These are phyloP conservation scores for Erodium trifolium DNA, from an alignment of 441 rosid genomes.

Conservation along the genomic window DNA sequence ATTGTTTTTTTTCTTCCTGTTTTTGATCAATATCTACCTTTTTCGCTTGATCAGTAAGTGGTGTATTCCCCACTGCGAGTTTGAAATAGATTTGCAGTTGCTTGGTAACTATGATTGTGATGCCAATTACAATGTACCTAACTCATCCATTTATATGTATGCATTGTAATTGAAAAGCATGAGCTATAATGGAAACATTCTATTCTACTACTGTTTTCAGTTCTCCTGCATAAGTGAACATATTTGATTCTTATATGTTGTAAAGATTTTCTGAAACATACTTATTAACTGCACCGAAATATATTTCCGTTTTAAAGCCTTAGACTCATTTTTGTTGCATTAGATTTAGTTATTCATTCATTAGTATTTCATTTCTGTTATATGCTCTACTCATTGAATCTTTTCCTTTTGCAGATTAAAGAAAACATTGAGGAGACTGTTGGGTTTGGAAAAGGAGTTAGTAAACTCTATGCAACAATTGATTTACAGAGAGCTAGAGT, in stretches of 20 bases:
- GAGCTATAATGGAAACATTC: neutral
- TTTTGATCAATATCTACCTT: too few species aligned
- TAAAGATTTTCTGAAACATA: neutral
- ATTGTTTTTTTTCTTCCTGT: too few species aligned
- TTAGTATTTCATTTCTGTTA: neutral
- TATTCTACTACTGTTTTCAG: neutral
- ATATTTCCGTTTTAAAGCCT: neutral
- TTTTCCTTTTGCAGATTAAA: constrained; percentile 40
- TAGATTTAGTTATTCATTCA: neutral
- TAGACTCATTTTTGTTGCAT: neutral
- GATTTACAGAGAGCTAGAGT: constrained; percentile 91
- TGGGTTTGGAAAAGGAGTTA: constrained; percentile 72
- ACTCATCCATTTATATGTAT: neutral
- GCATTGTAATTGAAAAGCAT: neutral
- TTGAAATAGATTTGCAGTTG: neutral
- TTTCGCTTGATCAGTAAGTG: too few species aligned
- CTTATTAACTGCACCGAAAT: neutral
- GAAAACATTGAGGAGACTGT: constrained; percentile 66
- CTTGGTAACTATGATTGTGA: neutral
- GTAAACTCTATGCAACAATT: constrained; percentile 67
- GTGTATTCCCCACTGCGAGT: neutral
- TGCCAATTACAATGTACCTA: neutral
- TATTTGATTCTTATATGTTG: neutral
- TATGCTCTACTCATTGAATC: neutral
- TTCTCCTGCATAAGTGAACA: neutral